Conservation (phyloP, 495 filamentous ascomycete genomes). For the Talaromyces adpressus region DNA sequence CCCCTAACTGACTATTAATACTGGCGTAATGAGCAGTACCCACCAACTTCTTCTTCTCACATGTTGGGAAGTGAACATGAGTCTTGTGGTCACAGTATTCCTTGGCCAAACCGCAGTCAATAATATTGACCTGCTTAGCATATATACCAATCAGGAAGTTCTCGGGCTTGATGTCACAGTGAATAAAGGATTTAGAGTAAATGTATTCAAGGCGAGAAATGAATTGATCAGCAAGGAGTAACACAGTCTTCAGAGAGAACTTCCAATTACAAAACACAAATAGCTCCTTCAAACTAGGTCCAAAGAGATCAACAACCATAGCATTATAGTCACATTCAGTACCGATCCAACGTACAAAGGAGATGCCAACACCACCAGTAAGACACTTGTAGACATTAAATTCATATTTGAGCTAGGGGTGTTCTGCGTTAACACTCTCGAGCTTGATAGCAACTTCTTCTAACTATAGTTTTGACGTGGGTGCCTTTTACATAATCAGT, state of each 20-base stretch:
- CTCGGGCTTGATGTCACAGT: slow-evolving; percentile 99
- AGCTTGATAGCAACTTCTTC: too few species aligned
- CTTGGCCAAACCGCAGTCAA: slow-evolving; percentile 98
- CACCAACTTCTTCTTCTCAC: slow-evolving; percentile 99
- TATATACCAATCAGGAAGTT: slow-evolving; percentile 99
- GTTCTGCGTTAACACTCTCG: too few species aligned
- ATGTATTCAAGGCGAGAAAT: slow-evolving; percentile 99
- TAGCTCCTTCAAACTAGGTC: slow-evolving; percentile 95
- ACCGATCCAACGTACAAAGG: slow-evolving; percentile 98
- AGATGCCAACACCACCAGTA: slow-evolving; percentile 95
- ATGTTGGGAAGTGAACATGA: slow-evolving; percentile 98
- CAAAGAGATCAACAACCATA: slow-evolving; percentile 97
- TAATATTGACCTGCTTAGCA: slow-evolving; percentile 99
- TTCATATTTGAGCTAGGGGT: too few species aligned
- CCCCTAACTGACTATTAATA: slow-evolving; percentile 97
- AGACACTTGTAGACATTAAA: too few species aligned
- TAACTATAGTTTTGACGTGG: too few species aligned
- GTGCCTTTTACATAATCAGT: too few species aligned
- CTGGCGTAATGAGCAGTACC: slow-evolving; percentile 98
- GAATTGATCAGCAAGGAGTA: slow-evolving; percentile 93
- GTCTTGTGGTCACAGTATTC: slow-evolving; percentile 99
- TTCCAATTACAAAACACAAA: slow-evolving; percentile 99
- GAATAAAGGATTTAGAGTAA: slow-evolving; percentile 99
- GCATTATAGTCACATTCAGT: slow-evolving; percentile 99
- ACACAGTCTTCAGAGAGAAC: slow-evolving; percentile 96